Percentiles rank a stretch among this genome's conserved stretches.
These are phyloP conservation scores for Candida taoyuanica DNA, from an alignment of 805 yeast genomes.

Conservation along the genomic window DNA sequence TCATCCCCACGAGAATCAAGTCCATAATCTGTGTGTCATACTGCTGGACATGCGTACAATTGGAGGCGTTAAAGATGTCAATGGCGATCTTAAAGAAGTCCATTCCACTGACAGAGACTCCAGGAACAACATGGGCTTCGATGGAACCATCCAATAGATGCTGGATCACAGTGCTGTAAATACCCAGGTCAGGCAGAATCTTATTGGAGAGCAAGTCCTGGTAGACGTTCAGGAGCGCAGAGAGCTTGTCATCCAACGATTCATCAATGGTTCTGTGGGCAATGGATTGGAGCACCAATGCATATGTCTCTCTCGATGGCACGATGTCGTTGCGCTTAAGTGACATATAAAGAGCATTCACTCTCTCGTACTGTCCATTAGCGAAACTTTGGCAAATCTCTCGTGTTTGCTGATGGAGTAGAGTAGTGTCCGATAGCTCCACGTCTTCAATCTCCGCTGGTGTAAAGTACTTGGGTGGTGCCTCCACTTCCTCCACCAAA, in stretches of 20 bases:
- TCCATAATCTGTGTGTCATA: constrained; percentile 42
- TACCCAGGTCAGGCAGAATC: constrained; percentile 50
- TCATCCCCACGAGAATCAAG: constrained; percentile 42
- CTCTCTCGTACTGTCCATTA: constrained; percentile 29
- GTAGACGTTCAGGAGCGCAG: constrained; percentile 59
- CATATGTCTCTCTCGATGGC: constrained; percentile 50
- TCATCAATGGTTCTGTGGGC: constrained; percentile 45
- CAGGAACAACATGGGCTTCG: constrained; percentile 33
- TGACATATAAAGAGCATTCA: constrained; percentile 36
- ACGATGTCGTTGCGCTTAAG: constrained; percentile 37
- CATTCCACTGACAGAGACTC: constrained; percentile 34
- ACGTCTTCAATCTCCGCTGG: constrained; percentile 15
- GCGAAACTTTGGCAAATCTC: constrained; percentile 29
- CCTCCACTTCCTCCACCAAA: constrained; percentile 3
- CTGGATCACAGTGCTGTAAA: constrained; percentile 48
- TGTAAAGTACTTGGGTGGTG: constrained; percentile 14
- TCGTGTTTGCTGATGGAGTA: constrained; percentile 27
- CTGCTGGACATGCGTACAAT: constrained; percentile 38
- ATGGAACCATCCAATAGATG: constrained; percentile 49
- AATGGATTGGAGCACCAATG: constrained; percentile 51
- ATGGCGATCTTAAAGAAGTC: constrained; percentile 48
- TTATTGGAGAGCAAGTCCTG: constrained; percentile 56
- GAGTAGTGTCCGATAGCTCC: constrained; percentile 27
- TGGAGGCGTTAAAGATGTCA: constrained; percentile 41
- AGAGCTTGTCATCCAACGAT: constrained; percentile 55